phyloP scores from a whole-genome alignment of 139 green algal genomes.

The Chlorella sp. region DNA sequence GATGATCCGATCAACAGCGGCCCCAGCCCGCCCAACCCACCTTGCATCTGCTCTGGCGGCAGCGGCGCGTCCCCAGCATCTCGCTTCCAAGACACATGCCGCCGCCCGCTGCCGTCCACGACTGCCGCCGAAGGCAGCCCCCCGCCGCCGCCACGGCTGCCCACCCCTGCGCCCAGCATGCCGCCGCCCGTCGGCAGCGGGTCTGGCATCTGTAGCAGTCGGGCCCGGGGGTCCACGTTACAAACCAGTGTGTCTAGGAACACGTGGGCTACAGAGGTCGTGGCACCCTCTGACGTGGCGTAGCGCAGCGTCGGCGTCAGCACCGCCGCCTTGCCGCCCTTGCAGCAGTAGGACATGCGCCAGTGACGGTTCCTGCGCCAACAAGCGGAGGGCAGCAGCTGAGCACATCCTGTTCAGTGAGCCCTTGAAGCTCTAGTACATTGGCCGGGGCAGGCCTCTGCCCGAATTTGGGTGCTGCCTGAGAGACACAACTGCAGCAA shows the following conservation, averaged over 20 bases:
- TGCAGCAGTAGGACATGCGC: conserved; percentile 72
- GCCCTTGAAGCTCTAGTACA: too few relatives aligned
- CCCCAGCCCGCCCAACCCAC: not conserved
- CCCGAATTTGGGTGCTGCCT: too few relatives aligned
- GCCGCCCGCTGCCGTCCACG: not conserved
- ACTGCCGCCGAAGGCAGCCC: not conserved
- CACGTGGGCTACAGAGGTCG: conserved; percentile 42
- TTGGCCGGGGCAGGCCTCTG: too few relatives aligned
- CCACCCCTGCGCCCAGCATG: not conserved
- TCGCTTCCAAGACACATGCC: conserved; percentile 14
- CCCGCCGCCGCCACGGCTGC: not conserved
- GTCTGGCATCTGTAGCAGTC: conserved; percentile 53
- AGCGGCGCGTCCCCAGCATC: not conserved
- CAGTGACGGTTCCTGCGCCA: conserved; percentile 77
- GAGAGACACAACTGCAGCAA: too few relatives aligned
- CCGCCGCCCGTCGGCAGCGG: not conserved
- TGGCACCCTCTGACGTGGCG: conserved; percentile 36
- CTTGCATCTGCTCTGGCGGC: not conserved
- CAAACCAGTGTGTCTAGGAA: conserved; percentile 72
- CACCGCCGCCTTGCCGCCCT: conserved; percentile 73
- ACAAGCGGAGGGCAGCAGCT: not conserved
- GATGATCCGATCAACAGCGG: too few relatives aligned
- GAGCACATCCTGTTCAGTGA: too few relatives aligned
- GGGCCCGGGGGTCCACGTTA: conserved; percentile 59
- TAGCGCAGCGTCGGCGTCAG: conserved; percentile 63